Evolutionary conservation across 2,329 filamentous ascomycete species (phyloP).

Genomic region (Talaromyces sp.): DNA sequence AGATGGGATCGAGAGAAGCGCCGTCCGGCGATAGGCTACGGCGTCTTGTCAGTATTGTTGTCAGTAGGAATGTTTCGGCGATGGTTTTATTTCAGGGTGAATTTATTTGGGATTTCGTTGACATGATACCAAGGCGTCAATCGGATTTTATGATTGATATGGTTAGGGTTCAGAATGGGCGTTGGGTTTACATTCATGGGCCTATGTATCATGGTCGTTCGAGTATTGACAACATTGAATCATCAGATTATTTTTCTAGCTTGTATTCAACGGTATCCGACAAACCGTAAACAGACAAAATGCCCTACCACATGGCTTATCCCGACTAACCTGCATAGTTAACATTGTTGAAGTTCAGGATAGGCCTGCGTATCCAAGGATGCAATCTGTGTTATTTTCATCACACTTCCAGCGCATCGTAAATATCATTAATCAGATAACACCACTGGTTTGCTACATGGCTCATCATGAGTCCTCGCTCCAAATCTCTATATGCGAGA

Average conservation of each 20-base stretch:
- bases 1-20: slow-evolving; percentile 35
- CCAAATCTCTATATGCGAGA: no score
- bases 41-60: background rate
- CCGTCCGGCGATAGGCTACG: slow-evolving; percentile 22
- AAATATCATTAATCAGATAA: no score
- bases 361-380: no score
- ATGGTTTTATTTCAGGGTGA: background rate
- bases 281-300: background rate
- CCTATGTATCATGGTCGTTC: background rate
- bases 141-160: slow-evolving; percentile 3
- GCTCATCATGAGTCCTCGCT: no score
- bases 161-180: background rate
- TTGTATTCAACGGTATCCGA: background rate
- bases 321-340: background rate
- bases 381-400: no score
- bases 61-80: background rate
- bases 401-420: no score
- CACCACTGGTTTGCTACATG: no score
- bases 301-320: background rate
- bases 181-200: background rate
- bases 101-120: slow-evolving; percentile 4
- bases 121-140: slow-evolving; percentile 9
- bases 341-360: no score
- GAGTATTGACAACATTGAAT: background rate
- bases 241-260: background rate